These are phyloP conservation scores for Filosporella fistucella DNA, from an alignment of 495 filamentous ascomycete species.

Conservation along the genomic window DNA sequence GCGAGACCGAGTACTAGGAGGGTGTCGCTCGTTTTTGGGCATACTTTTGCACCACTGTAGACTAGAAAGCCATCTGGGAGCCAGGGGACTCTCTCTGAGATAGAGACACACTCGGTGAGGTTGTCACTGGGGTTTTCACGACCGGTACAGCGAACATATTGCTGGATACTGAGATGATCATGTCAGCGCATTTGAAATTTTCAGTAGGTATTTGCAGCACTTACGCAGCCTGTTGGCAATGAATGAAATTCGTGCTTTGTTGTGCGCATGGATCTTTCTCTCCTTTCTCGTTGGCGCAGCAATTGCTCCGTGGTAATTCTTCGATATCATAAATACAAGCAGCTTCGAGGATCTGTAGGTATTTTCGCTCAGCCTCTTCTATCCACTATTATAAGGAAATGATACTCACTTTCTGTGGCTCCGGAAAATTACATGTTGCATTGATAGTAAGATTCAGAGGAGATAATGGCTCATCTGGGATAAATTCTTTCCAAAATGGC, in stretches of 20 bases:
- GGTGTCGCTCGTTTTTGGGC: neutral
- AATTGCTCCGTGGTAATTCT: neutral
- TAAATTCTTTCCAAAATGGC: neutral
- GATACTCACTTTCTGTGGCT: neutral
- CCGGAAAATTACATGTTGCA: neutral
- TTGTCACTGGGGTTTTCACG: neutral
- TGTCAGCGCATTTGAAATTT: neutral
- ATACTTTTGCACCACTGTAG: neutral
- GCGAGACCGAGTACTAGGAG: neutral
- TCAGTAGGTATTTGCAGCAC: neutral
- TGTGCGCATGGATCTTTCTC: neutral
- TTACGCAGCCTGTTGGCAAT: constrained; percentile 1
- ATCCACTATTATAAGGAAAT: too few relatives aligned
- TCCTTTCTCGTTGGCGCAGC: constrained; percentile 1
- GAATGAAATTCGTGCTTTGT: neutral
- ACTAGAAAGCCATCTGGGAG: neutral
- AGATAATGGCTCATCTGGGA: neutral
- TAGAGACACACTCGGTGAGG: neutral
- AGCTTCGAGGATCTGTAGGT: neutral
- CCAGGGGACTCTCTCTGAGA: neutral
- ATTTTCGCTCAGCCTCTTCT: neutral
- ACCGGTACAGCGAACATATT: neutral
- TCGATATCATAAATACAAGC: neutral
- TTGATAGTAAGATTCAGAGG: neutral
- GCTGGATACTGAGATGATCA: neutral